phyloP scores from a whole-genome alignment of 2,329 filamentous ascomycete genomes.

The Pseudogymnoascus sp. region DNA sequence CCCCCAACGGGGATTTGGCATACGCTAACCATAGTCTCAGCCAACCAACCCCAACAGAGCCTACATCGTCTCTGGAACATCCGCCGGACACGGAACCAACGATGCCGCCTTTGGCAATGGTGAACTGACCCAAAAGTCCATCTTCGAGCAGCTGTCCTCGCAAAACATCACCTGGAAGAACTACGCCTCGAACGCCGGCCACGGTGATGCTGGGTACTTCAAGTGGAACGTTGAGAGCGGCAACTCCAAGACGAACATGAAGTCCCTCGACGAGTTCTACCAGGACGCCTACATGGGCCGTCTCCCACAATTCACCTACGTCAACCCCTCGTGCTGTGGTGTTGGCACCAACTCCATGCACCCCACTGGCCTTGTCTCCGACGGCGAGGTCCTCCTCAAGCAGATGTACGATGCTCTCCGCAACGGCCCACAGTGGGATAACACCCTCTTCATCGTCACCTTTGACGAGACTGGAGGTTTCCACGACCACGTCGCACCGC shows the following conservation, averaged over 20 bases:
- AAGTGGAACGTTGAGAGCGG: constrained; percentile 29
- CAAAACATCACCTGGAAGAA: constrained; percentile 32
- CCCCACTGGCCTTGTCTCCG: constrained; percentile 30
- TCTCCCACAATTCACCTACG: constrained; percentile 31
- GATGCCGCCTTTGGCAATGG: constrained; percentile 25
- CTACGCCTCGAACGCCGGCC: constrained; percentile 30
- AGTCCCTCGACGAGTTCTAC: constrained; percentile 30
- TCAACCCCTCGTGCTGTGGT: constrained; percentile 36
- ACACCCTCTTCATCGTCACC: constrained; percentile 30
- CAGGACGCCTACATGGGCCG: constrained; percentile 27
- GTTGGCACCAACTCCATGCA: constrained; percentile 32
- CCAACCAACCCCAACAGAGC: constrained; percentile 38
- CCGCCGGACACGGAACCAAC: constrained; percentile 28
- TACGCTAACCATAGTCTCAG: constrained; percentile 20
- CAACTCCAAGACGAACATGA: constrained; percentile 26
- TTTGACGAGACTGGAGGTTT: constrained; percentile 34
- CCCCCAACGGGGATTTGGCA: neutral
- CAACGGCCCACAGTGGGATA: constrained; percentile 31
- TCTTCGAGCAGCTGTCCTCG: constrained; percentile 35
- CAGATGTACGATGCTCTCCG: constrained; percentile 32
- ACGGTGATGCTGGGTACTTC: constrained; percentile 29
- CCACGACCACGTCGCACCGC: constrained; percentile 31
- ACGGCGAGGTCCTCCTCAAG: constrained; percentile 32
- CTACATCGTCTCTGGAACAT: constrained; percentile 28
- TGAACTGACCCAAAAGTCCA: constrained; percentile 26